Evolutionary conservation across 805 yeast species (phyloP).

Genomic region (Tetrapisispora taiwanensis): DNA sequence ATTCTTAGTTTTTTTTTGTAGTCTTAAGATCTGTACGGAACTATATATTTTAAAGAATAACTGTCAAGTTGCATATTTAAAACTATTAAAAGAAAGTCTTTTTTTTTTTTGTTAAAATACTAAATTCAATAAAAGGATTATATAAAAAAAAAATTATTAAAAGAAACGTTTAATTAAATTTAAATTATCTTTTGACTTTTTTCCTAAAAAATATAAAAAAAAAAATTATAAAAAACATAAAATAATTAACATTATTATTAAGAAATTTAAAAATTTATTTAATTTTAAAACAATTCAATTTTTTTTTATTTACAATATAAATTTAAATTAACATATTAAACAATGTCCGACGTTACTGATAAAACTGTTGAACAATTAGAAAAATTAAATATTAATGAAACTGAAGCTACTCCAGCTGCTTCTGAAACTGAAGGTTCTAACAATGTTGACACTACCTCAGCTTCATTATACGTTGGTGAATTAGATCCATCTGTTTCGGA

Average conservation of each 20-base stretch:
- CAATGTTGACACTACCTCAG: conserved; percentile 43
- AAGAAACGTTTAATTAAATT: conserved; percentile 1
- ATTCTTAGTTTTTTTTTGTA: no score
- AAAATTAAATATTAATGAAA: conserved; percentile 26
- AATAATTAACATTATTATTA: conserved; percentile 1
- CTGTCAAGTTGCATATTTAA: background rate
- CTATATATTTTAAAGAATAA: background rate
- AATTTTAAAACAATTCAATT: background rate
- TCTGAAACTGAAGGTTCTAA: conserved; percentile 12
- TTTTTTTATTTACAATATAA: background rate
- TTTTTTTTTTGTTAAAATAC: background rate
- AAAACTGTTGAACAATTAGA: conserved; percentile 30
- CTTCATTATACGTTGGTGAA: conserved; percentile 96
- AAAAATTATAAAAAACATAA: conserved; percentile 1
- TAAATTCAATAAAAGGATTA: background rate
- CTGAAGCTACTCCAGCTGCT: conserved; percentile 22
- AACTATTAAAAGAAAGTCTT: conserved; percentile 1
- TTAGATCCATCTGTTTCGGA: conserved; percentile 87
- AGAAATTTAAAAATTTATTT: background rate
- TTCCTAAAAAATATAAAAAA: conserved; percentile 1
- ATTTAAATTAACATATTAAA: background rate
- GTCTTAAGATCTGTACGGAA: background rate
- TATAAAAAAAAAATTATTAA: background rate
- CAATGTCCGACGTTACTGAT: conserved; percentile 31
- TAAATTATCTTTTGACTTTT: conserved; percentile 1